phyloP scores from a whole-genome alignment of 306 rosid genomes.

The Cicer yamashitae region DNA sequence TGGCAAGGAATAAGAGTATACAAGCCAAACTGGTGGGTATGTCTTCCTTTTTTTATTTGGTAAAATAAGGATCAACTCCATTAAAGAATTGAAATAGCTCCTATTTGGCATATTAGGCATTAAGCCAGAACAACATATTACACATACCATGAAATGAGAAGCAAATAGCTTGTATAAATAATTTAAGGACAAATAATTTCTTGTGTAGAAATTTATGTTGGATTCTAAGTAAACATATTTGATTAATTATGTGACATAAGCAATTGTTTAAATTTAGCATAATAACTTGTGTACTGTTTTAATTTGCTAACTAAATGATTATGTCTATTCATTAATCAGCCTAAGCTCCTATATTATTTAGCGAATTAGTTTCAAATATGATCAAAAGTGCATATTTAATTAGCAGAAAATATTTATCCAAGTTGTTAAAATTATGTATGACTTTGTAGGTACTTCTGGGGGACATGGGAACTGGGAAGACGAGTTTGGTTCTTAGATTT shows the following conservation, averaged over 20 bases:
- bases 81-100: slow-evolving; percentile 12
- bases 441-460: slow-evolving; percentile 78
- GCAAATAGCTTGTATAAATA: slow-evolving; percentile 2
- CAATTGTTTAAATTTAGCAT: background rate
- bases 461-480: slow-evolving; percentile 91
- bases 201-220: background rate
- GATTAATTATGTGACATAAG: background rate
- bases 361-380: background rate
- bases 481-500: slow-evolving; percentile 87
- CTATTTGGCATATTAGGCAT: background rate
- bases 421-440: slow-evolving; percentile 5
- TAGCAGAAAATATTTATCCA: slow-evolving; percentile 1
- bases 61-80: background rate
- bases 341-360: background rate
- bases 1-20: slow-evolving; percentile 73
- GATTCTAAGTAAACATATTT: background rate
- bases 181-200: slow-evolving; percentile 2
- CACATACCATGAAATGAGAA: slow-evolving; percentile 4
- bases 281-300: background rate
- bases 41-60: slow-evolving; percentile 52
- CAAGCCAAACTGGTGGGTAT: slow-evolving; percentile 98
- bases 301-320: background rate
- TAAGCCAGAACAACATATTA: background rate
- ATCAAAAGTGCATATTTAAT: slow-evolving; percentile 2
- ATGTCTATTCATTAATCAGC: background rate